These are phyloP conservation scores for Hymenoscyphus albidus DNA, from an alignment of 2,329 filamentous ascomycete species.

Conservation along the genomic window DNA sequence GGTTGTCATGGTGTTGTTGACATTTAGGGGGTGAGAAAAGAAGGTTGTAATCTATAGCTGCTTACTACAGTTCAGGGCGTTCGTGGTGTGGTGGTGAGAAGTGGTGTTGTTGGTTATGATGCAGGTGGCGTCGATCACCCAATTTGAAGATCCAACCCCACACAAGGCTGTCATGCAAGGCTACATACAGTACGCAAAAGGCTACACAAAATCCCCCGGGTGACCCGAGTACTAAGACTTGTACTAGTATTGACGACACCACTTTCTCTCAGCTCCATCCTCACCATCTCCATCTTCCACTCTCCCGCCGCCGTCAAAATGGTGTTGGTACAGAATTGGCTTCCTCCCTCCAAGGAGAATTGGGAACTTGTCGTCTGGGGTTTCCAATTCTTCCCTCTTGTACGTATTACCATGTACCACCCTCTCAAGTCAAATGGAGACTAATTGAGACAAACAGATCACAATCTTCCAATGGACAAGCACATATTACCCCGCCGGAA, in stretches of 20 bases:
- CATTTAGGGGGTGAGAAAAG: not conserved
- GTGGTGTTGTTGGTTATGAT: too few relatives aligned
- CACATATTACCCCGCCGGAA: constrained; percentile 88
- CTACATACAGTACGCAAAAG: not conserved
- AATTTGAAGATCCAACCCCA: not conserved
- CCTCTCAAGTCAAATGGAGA: too few relatives aligned
- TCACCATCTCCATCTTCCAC: not conserved
- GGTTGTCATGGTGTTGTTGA: constrained; percentile 6
- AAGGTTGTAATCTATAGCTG: constrained; percentile 3
- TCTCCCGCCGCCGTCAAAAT: constrained; percentile 15
- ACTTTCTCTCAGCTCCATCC: not conserved
- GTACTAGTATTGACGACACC: not conserved
- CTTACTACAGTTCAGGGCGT: too few relatives aligned
- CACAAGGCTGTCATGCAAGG: constrained; percentile 12
- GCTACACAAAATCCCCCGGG: not conserved
- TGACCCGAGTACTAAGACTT: not conserved
- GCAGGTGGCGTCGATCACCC: not conserved
- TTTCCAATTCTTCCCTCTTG: constrained; percentile 48
- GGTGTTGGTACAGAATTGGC: constrained; percentile 32
- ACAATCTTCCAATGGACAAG: constrained; percentile 67
- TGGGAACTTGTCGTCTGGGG: constrained; percentile 50
- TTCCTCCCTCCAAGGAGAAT: constrained; percentile 56
- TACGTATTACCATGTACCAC: constrained; percentile 34
- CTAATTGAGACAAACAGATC: constrained; percentile 46
- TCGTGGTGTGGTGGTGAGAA: too few relatives aligned